Percentiles rank a stretch among this genome's conserved stretches.
These are phyloP conservation scores for Halophytophthora polymorphica DNA, from an alignment of 352 stramenopile genomes.

Conservation along the genomic window DNA sequence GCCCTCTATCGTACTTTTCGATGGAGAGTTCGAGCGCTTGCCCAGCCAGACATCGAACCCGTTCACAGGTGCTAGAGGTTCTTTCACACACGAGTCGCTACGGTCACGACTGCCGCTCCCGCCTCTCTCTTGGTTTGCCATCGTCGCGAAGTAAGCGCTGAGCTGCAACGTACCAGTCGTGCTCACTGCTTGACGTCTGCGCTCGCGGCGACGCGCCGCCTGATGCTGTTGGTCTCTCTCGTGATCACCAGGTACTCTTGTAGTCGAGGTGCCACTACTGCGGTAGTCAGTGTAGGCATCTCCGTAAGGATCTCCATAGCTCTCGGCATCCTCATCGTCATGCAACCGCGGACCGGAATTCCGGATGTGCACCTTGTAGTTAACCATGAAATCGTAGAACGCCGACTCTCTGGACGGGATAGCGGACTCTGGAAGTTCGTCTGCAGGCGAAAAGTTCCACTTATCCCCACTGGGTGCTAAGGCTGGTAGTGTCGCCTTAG, in stretches of 20 bases:
- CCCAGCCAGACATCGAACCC: constrained; percentile 42
- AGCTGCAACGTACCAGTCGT: constrained; percentile 1
- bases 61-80: constrained; percentile 22
- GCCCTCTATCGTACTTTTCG: constrained; percentile 1
- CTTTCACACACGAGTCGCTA: not conserved
- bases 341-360: not conserved
- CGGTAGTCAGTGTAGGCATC: no score
- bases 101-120: not conserved
- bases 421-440: constrained; percentile 22
- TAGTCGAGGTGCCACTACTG: not conserved
- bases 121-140: constrained; percentile 2
- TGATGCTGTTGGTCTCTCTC: constrained; percentile 12
- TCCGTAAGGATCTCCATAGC: no score
- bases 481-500: not conserved
- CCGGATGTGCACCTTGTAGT: constrained; percentile 51
- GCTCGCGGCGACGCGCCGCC: constrained; percentile 6
- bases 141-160: not conserved
- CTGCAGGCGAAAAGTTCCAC: constrained; percentile 40
- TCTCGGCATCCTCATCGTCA: constrained; percentile 4
- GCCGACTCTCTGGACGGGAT: constrained; percentile 47
- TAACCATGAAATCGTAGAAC: constrained; percentile 56
- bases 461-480: constrained; percentile 3
- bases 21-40: constrained; percentile 16
- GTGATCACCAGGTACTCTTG: constrained; percentile 1
- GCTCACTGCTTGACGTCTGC: constrained; percentile 5